Evolutionary conservation across 805 yeast species (phyloP), one percentile per base, ranked within the genome.

Genomic region (Wickerhamiella parazyma): DNA sequence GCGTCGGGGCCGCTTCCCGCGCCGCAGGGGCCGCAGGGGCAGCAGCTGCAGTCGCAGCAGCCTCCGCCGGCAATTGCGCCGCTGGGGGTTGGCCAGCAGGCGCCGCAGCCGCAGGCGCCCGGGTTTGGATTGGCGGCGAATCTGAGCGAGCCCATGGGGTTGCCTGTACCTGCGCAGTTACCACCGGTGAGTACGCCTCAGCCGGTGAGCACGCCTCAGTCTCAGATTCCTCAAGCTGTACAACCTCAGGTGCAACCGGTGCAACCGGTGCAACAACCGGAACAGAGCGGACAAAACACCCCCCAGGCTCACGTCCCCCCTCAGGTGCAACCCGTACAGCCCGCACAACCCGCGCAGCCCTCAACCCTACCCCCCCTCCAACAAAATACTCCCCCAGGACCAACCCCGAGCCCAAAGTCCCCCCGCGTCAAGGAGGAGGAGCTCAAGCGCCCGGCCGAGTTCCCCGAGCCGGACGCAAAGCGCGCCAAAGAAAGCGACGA

Each of bases 1-100:
- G 82, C 42, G 9, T 31, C 46, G 14, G 44, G 43, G 3, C 44
- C 43, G 3, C 21, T 43, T 24, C 49, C 49, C 12, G 44, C 42
- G 2, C 49, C 49, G 1, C 46, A 42, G 38, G 49, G 49, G 1
- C 49, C 49, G 2, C 49, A 42, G 36, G 49, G 49, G 17, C 46
- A 31, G 34, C 44, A 25, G 29, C 38, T 38, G 25, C 41, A 40
- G 36, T 21, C 33, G n/a, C 43, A 40, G 10, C 43, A 33, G 25
- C 43, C 43, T 5, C 33, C 43, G 6, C 38, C 38, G 10, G 18
- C 43, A 3, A 40, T 40, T 16, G 36, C 43, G 11, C 43, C 43
- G 5, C 28, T 40, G 6, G 43, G 38, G 3, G 29, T 16, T 22
- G 43, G 38, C 12, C 43, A 17, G 21, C 31, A 28, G 12, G 31